Evolutionary conservation across 176 grass and related monocot genomes (phyloP).

Genomic region (Triticum dicoccoides): DNA sequence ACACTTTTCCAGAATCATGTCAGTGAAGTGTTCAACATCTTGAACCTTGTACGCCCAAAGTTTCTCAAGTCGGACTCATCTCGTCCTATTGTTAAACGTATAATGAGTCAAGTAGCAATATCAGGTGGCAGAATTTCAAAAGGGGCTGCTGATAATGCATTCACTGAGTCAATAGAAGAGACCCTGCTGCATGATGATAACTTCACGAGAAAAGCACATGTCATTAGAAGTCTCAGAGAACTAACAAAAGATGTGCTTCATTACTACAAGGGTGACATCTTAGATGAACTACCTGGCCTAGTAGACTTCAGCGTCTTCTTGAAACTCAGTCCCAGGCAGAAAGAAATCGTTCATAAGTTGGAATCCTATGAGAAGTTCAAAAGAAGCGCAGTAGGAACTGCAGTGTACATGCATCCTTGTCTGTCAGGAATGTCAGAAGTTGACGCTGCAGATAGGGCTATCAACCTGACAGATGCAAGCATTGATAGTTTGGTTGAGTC

Average conservation of each 20-base stretch:
- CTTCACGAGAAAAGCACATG: conserved; percentile 83
- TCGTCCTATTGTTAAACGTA: conserved; percentile 57
- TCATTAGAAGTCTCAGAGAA: conserved; percentile 86
- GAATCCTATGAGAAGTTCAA: conserved; percentile 74
- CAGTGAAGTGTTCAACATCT: conserved; percentile 78
- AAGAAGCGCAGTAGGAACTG: conserved; percentile 53
- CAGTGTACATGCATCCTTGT: conserved; percentile 78
- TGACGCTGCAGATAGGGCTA: conserved; percentile 52
- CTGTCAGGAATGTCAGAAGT: conserved; percentile 72
- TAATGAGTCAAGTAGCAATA: conserved; percentile 81
- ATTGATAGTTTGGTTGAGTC: conserved; percentile 56
- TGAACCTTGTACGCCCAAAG: conserved; percentile 91
- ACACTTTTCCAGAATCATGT: conserved; percentile 98
- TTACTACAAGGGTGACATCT: conserved; percentile 92
- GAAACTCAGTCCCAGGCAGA: conserved; percentile 66
- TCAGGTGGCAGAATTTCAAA: conserved; percentile 46
- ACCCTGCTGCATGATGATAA: conserved; percentile 65
- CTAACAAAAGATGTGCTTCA: conserved; percentile 89
- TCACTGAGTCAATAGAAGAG: conserved; percentile 65
- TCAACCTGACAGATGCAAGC: conserved; percentile 38
- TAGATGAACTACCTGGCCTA: conserved; percentile 91
- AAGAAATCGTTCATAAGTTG: conserved; percentile 47
- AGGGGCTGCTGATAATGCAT: conserved; percentile 37
- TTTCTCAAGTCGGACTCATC: conserved; percentile 74
- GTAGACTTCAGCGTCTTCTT: conserved; percentile 81